Base-by-base conservation (phyloP, 352 stramenopile species). In the Globisporangium paroecandrum region DNA sequence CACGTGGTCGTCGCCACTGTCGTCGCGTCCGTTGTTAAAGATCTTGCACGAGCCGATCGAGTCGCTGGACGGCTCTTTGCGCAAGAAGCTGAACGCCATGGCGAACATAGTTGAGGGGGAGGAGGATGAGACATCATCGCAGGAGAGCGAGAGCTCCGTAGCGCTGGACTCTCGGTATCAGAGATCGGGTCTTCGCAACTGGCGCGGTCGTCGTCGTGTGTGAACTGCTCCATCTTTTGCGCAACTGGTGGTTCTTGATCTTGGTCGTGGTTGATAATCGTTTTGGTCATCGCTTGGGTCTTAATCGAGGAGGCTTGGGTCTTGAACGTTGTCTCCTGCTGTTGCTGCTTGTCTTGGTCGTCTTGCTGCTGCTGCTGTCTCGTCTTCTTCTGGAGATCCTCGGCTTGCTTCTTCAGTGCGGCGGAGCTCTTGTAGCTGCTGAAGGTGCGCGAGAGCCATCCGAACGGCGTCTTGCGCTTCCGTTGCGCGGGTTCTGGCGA, bases 71-170 rank as follows among this genome's bases (percentile, higher is more conserved):
- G 58, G 25, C 18, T 46, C 36, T n/a, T 53, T 36, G 7, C 36
- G 18, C 36, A 63, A 54, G 34, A 63, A 63, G 9, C 32, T 38
- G 58, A 54, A 8, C 34, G 36, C 58, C 58, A 38, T 54, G 34
- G 57, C 32, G 57, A 54, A 63, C 57, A 34, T 47, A 5, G 7
- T 63, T 1, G 8, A 15, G 9, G 10, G 8, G 10, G 36, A 43
- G 36, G 36, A 43, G 36, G 36, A 13, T 10, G 34, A 43, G 4
- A 2, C 20, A 10, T 36, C 20, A n/a, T 36, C 6, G 6, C 25
- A 22, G 10, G 3, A 53, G 34, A 15, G 18, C 20, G 57, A 43
- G 18, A 34, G n/a, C 29, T 62, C 56, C 7, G 32, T 32, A 27
- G n/a, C 20, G 57, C 24, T 32, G 36, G 9, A 54, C 43, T 63